Evolutionary conservation across 495 filamentous ascomycete genomes (phyloP), one percentile per base, ranked within the genome.

Genomic region (Cercophora newfieldiana): DNA sequence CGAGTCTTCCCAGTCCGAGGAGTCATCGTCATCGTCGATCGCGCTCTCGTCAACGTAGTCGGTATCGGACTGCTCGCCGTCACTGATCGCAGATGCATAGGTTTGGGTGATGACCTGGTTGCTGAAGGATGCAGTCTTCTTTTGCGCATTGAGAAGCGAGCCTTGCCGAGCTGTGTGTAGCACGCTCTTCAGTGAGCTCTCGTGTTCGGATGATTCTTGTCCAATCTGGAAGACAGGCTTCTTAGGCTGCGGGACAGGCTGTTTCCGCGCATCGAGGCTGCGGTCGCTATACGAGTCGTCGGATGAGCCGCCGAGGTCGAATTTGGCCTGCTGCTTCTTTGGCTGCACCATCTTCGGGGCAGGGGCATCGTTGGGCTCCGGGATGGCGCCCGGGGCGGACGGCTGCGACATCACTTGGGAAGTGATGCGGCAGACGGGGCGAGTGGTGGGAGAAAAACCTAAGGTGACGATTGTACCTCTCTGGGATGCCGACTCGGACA

Each of bases 1-100:
- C 7, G 93, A 95, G 68, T 97, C 94, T 74, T 96, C 93, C 92
- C 93, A 96, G 63, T 95, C 91, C 1, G 83, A 92, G 26, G 90
- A 90, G 54, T 93, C 91, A 50, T 96, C 94, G 49, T 93, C 91
- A 59, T 97, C 93, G 62, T 96, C 92, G 54, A 93, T 93, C 25
- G 91, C 91, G 68, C 90, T 91, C 75, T 95, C 91, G 66, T 89
- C 90, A 29, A 91, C 82, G 59, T 85, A 85, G 60, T 86, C 83
- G 5, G 87, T 89, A 68, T 91, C 90, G 54, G 93, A 91, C 18
- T 89, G 89, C 62, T 91, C 89, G 59, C 91, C 89, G 63, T 91
- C 90, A 66, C 86, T 81, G 60, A 86, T 84, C 30, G 80, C 82
- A 4, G 83, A 82, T 16, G 88, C 81, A 79, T 89, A 87, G 0